These are phyloP conservation scores for Sporothrix brasiliensis DNA, from an alignment of 2,329 filamentous ascomycete genomes.

Conservation along the genomic window DNA sequence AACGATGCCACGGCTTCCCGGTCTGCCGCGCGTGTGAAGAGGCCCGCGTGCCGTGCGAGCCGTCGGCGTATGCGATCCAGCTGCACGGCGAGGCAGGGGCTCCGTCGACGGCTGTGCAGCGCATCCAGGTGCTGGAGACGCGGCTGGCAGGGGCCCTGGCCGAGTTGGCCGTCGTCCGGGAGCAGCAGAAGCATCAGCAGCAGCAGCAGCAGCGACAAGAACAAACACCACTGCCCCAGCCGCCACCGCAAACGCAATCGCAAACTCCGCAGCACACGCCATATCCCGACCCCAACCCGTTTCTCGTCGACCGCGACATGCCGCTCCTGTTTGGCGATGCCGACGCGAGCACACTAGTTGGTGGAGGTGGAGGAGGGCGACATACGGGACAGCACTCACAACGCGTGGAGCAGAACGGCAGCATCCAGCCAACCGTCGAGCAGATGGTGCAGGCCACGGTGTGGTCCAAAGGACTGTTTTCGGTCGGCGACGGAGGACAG, in stretches of 20 bases:
- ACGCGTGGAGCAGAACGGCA: too few species aligned
- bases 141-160: conserved; percentile 24
- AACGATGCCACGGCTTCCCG: conserved; percentile 33
- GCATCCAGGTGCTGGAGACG: conserved; percentile 29
- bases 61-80: conserved; percentile 30
- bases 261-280: background rate
- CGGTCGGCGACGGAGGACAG: background rate
- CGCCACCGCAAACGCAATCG: background rate
- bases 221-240: background rate
- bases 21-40: conserved; percentile 31
- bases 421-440: conserved; percentile 42
- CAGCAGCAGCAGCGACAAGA: background rate
- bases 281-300: background rate
- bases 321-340: background rate
- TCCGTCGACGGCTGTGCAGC: background rate
- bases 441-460: conserved; percentile 50
- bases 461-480: conserved; percentile 52
- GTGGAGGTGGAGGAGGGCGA: background rate
- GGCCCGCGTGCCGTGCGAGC: conserved; percentile 30
- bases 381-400: background rate
- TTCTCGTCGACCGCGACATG: conserved; percentile 8
- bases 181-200: background rate
- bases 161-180: conserved; percentile 20
- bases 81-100: conserved; percentile 27
- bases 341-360: background rate